phyloP scores from a whole-genome alignment of 1,284 basidiomycete species.

The Pseudomicrostroma phylloplanum region DNA sequence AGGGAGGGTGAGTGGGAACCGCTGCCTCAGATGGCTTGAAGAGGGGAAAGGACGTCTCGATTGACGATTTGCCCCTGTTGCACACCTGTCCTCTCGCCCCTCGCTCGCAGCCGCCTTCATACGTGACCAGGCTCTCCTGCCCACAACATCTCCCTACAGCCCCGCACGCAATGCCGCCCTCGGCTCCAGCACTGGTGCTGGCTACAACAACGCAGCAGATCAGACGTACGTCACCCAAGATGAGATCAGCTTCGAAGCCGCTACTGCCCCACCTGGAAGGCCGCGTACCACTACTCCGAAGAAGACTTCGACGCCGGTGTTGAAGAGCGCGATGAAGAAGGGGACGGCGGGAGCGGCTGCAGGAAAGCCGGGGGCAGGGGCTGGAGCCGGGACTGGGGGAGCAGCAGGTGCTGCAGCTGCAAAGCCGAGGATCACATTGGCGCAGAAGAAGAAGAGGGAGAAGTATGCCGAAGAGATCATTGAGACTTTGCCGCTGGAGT shows the following conservation, averaged over 20 bases:
- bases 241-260: conserved; percentile 13
- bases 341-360: background rate
- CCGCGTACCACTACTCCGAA: conserved; percentile 13
- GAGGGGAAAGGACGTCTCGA: too few relatives aligned
- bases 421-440: conserved; percentile 66
- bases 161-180: too few relatives aligned
- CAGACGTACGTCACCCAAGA: conserved; percentile 47
- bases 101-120: too few relatives aligned
- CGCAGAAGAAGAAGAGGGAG: conserved; percentile 74
- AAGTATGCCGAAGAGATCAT: conserved; percentile 58
- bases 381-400: conserved; percentile 3
- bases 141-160: too few relatives aligned
- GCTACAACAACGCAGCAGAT: conserved; percentile 15
- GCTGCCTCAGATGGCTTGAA: too few relatives aligned
- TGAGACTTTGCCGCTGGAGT: conserved; percentile 76
- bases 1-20: background rate
- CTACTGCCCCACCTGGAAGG: conserved; percentile 14
- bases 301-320: too few relatives aligned
- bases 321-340: conserved; percentile 17
- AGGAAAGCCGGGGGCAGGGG: background rate
- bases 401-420: conserved; percentile 18
- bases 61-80: too few relatives aligned
- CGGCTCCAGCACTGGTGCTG: too few relatives aligned
- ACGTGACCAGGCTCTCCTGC: too few relatives aligned
- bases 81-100: too few relatives aligned